These are phyloP conservation scores for Beverwykella pulmonaria DNA, from an alignment of 495 filamentous ascomycete species.

Conservation along the genomic window DNA sequence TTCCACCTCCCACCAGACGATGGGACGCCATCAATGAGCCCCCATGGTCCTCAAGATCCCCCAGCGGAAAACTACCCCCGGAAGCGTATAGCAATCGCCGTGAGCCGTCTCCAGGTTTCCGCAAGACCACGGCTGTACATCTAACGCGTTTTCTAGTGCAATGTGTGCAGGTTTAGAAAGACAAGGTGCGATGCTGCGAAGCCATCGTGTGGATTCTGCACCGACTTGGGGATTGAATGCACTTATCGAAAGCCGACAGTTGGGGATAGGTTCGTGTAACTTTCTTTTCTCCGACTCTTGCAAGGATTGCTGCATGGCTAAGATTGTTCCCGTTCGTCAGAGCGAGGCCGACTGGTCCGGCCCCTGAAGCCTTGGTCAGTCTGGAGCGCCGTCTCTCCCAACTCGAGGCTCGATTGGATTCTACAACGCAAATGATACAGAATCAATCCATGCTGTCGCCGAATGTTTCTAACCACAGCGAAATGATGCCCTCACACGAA, in stretches of 20 bases:
- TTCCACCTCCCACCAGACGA: not conserved
- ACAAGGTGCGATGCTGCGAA: conserved; percentile 75
- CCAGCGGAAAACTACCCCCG: conserved; percentile 28
- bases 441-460: conserved; percentile 12
- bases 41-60: not conserved
- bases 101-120: conserved; percentile 1
- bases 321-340: conserved; percentile 7
- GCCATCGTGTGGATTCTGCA: conserved; percentile 76
- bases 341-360: conserved; percentile 6
- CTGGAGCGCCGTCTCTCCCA: conserved; percentile 23
- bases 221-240: conserved; percentile 73
- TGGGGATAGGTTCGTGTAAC: conserved; percentile 22
- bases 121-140: not conserved
- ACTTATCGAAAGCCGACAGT: conserved; percentile 67
- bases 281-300: not conserved
- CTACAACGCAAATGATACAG: conserved; percentile 14
- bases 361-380: conserved; percentile 14
- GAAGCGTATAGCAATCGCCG: conserved; percentile 30
- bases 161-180: conserved; percentile 76
- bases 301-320: not conserved
- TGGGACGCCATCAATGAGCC: not conserved
- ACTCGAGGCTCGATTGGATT: conserved; percentile 24
- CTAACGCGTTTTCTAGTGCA: conserved; percentile 57
- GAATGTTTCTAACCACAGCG: conserved; percentile 5
- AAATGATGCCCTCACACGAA: conserved; percentile 5